Base-by-base conservation (phyloP, 306 rosid genomes). In the Cicer cuneatum region DNA sequence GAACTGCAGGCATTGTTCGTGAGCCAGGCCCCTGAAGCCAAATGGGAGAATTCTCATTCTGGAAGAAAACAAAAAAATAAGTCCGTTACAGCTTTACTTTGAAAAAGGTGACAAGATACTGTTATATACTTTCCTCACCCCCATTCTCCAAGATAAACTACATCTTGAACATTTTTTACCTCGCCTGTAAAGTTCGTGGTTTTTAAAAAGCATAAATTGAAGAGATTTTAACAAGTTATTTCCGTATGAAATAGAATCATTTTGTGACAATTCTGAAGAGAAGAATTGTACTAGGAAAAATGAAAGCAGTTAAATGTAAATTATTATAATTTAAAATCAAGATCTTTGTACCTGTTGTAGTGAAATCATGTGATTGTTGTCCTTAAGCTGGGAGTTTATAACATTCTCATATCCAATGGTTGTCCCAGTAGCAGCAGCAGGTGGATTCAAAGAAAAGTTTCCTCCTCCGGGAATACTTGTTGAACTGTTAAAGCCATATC, bases 21-120 rank as follows among this genome's bases (percentile, higher is more conserved):
- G 96, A 91, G 65, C 96, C 92, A 42, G 90, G 96, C 35, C 97
- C 98, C 0, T 88, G 97, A 79, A 93, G 84, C 98, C 98, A 93
- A 96, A 91, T 88, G 4, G 86, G 87, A 15, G 97, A 87, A 83
- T 89, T 93, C 49, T 93, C 98, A 74, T 84, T 90, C 97, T 93
- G 86, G 7, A 77, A 39, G 6, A 58, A n/a, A 41, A 51, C 8
- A 57, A 6, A 52, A 52, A 48, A 39, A 43, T 10, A 10, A 8
- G 48, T 10, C 13, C 3, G 11, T 7, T 43, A 8, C 48, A 43
- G 48, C n/a, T 43, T 43, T 10, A 43, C 48, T 43, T 43, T 43
- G 48, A 3, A 65, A 67, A 6, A 60, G 19, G 15, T n/a, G 33
- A 8, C 53, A 63, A 3, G 8, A 37, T 18, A 62, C 29, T 54